Percentiles rank a stretch among this genome's conserved stretches.
phyloP scores from a whole-genome alignment of 768 basidiomycete genomes.

The Boletus barrowsii region DNA sequence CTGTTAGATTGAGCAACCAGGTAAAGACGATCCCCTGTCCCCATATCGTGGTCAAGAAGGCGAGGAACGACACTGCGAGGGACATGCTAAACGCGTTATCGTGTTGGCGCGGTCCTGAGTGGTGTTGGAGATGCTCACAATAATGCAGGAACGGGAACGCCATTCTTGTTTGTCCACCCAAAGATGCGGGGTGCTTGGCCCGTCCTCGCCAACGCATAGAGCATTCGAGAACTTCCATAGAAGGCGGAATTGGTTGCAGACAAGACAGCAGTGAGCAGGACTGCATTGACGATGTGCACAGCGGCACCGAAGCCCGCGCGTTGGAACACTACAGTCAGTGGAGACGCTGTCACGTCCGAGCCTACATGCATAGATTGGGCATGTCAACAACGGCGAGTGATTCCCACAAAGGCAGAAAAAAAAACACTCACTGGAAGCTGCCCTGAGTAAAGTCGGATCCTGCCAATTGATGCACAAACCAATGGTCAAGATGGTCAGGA shows the following conservation, averaged over 20 bases:
- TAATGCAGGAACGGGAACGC: constrained; percentile 58
- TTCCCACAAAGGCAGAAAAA: not conserved
- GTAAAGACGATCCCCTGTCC: constrained; percentile 52
- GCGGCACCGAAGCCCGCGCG: constrained; percentile 62
- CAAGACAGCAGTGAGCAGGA: constrained; percentile 62
- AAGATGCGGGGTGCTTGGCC: constrained; percentile 67
- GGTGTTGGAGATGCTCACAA: constrained; percentile 38
- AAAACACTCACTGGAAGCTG: constrained; percentile 38
- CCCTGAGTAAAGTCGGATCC: constrained; percentile 49
- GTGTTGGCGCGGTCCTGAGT: not conserved
- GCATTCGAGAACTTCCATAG: constrained; percentile 62
- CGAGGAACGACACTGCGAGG: constrained; percentile 46
- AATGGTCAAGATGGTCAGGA: constrained; percentile 62
- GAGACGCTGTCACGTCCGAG: constrained; percentile 53
- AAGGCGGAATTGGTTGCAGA: constrained; percentile 66
- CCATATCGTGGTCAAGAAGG: constrained; percentile 60
- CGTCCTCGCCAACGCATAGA: constrained; percentile 56
- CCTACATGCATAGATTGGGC: constrained; percentile 24
- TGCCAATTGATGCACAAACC: constrained; percentile 62
- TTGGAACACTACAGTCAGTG: constrained; percentile 61
- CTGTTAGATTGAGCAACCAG: constrained; percentile 62
- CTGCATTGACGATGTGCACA: constrained; percentile 62
- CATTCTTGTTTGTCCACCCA: constrained; percentile 59
- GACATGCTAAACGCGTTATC: constrained; percentile 36
- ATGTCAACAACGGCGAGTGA: not conserved